Evolutionary conservation across 1,139 yeast genomes (phyloP).

Genomic region (Pichia sp.): DNA sequence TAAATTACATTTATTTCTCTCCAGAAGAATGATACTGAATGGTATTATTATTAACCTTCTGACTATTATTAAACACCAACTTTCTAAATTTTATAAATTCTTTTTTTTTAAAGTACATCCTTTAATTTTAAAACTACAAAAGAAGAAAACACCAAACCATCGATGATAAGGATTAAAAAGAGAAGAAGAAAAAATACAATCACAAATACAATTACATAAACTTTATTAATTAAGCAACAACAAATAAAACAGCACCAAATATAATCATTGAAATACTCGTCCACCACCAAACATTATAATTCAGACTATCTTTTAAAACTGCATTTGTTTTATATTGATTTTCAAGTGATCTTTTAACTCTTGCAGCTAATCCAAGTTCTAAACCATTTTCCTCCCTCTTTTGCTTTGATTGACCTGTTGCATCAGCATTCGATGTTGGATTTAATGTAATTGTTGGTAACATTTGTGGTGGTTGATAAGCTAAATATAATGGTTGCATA

Average conservation of each 20-base stretch:
- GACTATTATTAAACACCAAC: too few species aligned
- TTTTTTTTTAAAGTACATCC: not conserved
- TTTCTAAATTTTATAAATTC: not conserved
- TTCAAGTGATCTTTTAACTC: conserved; percentile 65
- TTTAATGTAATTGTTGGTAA: conserved; percentile 86
- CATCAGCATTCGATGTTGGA: conserved; percentile 53
- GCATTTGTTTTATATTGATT: conserved; percentile 79
- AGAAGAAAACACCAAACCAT: not conserved
- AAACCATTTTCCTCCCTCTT: conserved; percentile 7
- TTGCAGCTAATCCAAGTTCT: conserved; percentile 23
- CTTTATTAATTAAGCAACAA: conserved; percentile 6
- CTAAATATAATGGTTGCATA: conserved; percentile 82
- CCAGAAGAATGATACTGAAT: too few species aligned
- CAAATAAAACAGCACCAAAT: conserved; percentile 31
- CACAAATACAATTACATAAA: not conserved
- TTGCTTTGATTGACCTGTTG: conserved; percentile 31
- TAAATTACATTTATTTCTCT: too few species aligned
- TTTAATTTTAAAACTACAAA: not conserved
- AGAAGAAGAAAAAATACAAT: not conserved
- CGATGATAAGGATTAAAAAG: not conserved
- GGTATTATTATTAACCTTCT: too few species aligned
- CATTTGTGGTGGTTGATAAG: conserved; percentile 93
- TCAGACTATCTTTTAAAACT: conserved; percentile 36
- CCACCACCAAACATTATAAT: conserved; percentile 49
- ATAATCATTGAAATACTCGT: conserved; percentile 34